Percentiles rank a stretch among this genome's conserved stretches.
phyloP scores from a whole-genome alignment of 2,329 filamentous ascomycete species.

The Drechslerella coelobrocha region DNA sequence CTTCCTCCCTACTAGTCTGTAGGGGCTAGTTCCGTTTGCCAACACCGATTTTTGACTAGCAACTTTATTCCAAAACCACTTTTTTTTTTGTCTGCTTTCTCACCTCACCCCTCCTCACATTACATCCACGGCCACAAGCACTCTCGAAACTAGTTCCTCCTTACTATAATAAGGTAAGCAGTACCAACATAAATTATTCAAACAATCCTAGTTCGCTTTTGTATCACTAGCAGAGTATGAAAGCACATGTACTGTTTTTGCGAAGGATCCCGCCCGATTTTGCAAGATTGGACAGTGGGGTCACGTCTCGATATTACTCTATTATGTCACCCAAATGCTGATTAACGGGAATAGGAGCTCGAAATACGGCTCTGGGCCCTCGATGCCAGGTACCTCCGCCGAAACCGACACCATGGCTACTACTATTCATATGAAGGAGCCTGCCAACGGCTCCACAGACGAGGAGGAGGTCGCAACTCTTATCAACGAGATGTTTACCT shows the following conservation, averaged over 20 bases:
- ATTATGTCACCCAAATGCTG: no score
- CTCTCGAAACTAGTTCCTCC: not conserved
- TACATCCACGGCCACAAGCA: not conserved
- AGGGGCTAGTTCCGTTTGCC: not conserved
- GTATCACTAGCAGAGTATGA: no score
- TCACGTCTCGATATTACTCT: no score
- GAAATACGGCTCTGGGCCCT: not conserved
- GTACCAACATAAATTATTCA: not conserved
- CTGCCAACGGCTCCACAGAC: slow-evolving; percentile 9
- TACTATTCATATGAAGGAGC: slow-evolving; percentile 40
- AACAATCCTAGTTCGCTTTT: no score
- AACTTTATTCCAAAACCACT: not conserved
- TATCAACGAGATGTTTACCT: slow-evolving; percentile 72
- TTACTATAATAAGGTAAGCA: not conserved
- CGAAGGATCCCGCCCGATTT: no score
- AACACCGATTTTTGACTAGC: not conserved
- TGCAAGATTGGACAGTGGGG: no score
- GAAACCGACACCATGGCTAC: slow-evolving; percentile 18
- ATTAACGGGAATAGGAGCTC: not conserved
- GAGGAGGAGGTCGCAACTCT: slow-evolving; percentile 67
- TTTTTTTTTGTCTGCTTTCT: not conserved
- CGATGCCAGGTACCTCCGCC: slow-evolving; percentile 6
- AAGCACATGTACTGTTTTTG: no score
- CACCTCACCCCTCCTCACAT: not conserved
- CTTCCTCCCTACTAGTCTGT: no score